These are phyloP conservation scores for Scutellaria galericulata DNA, from an alignment of 257 asterid species.

Conservation along the genomic window DNA sequence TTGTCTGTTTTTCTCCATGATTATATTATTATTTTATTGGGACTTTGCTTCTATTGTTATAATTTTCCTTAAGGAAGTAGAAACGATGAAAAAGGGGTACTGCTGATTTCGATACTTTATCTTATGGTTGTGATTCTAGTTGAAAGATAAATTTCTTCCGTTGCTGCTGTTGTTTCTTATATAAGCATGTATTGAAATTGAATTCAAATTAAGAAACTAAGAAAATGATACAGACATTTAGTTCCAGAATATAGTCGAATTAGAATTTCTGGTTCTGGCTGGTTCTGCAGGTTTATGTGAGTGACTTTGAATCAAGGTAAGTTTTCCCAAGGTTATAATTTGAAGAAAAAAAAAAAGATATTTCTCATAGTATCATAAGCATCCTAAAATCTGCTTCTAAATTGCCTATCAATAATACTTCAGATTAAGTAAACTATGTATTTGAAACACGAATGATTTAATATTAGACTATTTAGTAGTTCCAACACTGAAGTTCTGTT, in stretches of 20 bases:
- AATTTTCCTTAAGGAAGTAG: slow-evolving; percentile 6
- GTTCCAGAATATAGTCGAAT: slow-evolving; percentile 7
- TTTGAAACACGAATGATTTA: not conserved
- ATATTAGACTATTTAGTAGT: not conserved
- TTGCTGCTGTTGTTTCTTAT: slow-evolving; percentile 19
- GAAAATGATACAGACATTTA: slow-evolving; percentile 7
- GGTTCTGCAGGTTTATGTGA: slow-evolving; percentile 3
- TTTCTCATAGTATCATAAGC: not conserved
- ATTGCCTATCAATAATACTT: not conserved
- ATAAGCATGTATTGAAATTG: slow-evolving; percentile 6
- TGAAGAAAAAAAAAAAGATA: not conserved
- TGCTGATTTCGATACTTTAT: slow-evolving; percentile 7
- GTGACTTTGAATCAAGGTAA: not conserved
- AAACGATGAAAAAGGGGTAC: not conserved
- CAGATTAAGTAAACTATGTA: not conserved
- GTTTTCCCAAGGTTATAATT: not conserved
- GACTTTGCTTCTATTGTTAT: not conserved
- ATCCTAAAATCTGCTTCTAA: not conserved
- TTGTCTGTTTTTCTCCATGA: not conserved
- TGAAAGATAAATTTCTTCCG: slow-evolving; percentile 7
- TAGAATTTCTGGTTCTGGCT: slow-evolving; percentile 11
- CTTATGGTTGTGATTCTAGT: not conserved
- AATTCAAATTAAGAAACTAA: slow-evolving; percentile 15
- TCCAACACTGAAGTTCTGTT: not conserved
- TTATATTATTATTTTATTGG: not conserved